Conservation (phyloP, 1,139 yeast species). For the Scheffersomyces insectosa region DNA sequence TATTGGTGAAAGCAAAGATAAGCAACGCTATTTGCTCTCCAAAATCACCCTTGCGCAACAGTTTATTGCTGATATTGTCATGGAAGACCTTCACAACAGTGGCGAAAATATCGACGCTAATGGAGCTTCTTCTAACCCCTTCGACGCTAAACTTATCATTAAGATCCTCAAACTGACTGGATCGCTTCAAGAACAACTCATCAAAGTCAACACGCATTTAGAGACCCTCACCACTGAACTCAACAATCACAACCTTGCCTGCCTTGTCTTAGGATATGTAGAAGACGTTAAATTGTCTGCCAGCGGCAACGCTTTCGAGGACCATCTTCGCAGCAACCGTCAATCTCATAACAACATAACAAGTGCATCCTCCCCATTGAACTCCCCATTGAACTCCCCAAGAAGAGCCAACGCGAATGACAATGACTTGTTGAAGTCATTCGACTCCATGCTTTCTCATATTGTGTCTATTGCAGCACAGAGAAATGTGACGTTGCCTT, state of each 20-base stretch:
- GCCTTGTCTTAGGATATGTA: constrained; percentile 46
- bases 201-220: constrained; percentile 30
- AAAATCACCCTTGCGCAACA: constrained; percentile 37
- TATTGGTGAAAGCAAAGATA: constrained; percentile 33
- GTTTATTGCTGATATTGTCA: constrained; percentile 32
- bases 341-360: constrained; percentile 1
- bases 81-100: constrained; percentile 6
- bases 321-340: background rate
- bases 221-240: constrained; percentile 28
- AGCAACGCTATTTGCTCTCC: constrained; percentile 33
- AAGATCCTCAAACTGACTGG: constrained; percentile 38
- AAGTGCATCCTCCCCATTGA: background rate
- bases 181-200: constrained; percentile 33
- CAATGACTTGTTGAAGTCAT: constrained; percentile 12
- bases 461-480: constrained; percentile 58
- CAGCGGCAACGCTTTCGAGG: constrained; percentile 6
- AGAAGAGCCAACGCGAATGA: background rate
- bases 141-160: constrained; percentile 26
- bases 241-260: constrained; percentile 44
- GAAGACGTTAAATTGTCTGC: constrained; percentile 40
- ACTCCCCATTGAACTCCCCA: background rate
- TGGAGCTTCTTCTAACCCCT: background rate
- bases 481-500: constrained; percentile 48
- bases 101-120: background rate
- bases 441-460: constrained; percentile 54